Conservation (phyloP, 306 rosid species). For the peach (Prunus persica) region DNA sequence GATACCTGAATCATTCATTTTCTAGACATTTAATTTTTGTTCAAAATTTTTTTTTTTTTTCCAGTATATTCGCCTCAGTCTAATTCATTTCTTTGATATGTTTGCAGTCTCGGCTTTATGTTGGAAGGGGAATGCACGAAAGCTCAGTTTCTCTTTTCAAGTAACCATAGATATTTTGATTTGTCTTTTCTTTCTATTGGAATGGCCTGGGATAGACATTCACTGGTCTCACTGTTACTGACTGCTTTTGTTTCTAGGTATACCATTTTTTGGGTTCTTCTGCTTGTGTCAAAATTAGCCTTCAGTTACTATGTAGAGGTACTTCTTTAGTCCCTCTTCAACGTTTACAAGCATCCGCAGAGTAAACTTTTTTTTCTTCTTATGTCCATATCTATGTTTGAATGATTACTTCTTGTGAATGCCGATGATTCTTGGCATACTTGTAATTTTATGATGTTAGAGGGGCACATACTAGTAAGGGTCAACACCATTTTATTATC, state of each 20-base stretch:
- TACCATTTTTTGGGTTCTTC: constrained; percentile 81
- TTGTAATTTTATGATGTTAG: neutral
- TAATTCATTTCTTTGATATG: constrained; percentile 8
- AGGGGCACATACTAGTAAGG: neutral
- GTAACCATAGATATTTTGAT: constrained; percentile 47
- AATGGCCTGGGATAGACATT: constrained; percentile 24
- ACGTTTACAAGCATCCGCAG: neutral
- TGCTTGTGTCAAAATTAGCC: constrained; percentile 71
- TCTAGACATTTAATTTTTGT: neutral
- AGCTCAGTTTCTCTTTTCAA: constrained; percentile 65
- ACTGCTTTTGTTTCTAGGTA: constrained; percentile 58
- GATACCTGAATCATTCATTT: constrained; percentile 2
- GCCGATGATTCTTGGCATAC: neutral
- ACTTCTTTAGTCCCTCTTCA: constrained; percentile 25
- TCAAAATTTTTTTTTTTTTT: neutral
- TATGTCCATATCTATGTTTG: neutral
- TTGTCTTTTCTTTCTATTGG: constrained; percentile 23
- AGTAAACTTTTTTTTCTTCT: neutral
- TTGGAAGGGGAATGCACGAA: constrained; percentile 99
- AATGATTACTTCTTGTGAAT: neutral
- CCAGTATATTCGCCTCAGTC: neutral
- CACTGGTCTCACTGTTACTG: constrained; percentile 25
- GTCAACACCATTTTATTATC: neutral
- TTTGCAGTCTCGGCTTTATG: constrained; percentile 87
- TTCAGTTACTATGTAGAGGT: constrained; percentile 96